phyloP scores from a whole-genome alignment of 192 early-diverging fungal species.

The Coemansia sp. region DNA sequence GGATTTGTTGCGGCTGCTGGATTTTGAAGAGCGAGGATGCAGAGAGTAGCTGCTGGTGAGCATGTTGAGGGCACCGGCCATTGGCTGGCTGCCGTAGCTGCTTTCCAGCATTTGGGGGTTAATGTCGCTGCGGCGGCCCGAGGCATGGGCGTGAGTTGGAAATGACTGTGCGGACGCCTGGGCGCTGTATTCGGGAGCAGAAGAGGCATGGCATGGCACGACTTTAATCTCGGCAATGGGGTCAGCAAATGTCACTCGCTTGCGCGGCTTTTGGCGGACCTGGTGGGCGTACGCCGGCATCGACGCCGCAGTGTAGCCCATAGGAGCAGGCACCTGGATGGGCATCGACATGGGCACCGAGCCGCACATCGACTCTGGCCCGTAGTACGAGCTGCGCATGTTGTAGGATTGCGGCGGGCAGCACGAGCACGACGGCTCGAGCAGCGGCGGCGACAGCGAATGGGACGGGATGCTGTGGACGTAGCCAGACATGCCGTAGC shows the following conservation, averaged over 20 bases:
- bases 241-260: constrained; percentile 42
- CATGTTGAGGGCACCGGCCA: constrained; percentile 1
- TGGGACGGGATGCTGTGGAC: not conserved
- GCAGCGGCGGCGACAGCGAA: constrained; percentile 8
- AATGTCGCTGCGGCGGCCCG: constrained; percentile 1
- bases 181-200: constrained; percentile 1
- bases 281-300: constrained; percentile 4
- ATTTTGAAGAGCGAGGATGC: not conserved
- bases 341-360: constrained; percentile 17
- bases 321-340: not conserved
- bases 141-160: not conserved
- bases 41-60: constrained; percentile 9
- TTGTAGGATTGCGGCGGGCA: constrained; percentile 16
- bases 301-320: not conserved
- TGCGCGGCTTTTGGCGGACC: constrained; percentile 18
- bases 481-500: not conserved
- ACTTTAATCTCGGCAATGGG: constrained; percentile 24
- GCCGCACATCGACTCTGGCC: constrained; percentile 1
- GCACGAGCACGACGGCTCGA: constrained; percentile 7
- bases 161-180: not conserved
- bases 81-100: constrained; percentile 1
- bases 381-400: not conserved
- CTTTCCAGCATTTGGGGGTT: not conserved
- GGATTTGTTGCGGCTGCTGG: not conserved
- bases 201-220: constrained; percentile 14